These are phyloP conservation scores for Hemisphaericaspora xylofermentans DNA, from an alignment of 1,139 yeast species.

Conservation along the genomic window DNA sequence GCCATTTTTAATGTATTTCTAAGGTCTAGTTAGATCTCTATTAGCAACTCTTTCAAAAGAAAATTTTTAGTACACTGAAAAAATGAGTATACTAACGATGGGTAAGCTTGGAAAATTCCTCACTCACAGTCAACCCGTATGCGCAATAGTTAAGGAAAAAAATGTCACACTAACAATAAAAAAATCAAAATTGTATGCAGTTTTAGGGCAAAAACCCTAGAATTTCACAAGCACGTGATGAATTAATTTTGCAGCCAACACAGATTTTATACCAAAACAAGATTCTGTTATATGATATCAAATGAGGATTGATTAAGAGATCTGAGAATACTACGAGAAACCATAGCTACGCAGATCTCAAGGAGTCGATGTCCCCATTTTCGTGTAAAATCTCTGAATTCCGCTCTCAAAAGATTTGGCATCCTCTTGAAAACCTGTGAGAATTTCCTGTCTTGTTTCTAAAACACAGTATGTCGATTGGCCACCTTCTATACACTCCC, in stretches of 20 bases:
- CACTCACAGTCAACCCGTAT: background rate
- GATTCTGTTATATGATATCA: too few relatives aligned
- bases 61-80: constrained; percentile 7
- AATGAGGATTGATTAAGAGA: too few relatives aligned
- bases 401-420: too few relatives aligned
- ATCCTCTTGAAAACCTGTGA: too few relatives aligned
- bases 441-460: too few relatives aligned
- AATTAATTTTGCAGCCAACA: background rate
- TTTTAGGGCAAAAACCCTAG: constrained; percentile 8
- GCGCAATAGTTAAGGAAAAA: constrained; percentile 1
- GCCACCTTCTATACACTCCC: too few relatives aligned
- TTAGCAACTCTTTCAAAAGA: background rate
- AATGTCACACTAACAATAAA: background rate
- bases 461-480: too few relatives aligned
- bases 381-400: too few relatives aligned
- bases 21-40: constrained; percentile 4
- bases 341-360: too few relatives aligned
- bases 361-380: too few relatives aligned
- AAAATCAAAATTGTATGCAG: constrained; percentile 4
- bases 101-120: background rate
- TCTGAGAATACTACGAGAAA: too few relatives aligned
- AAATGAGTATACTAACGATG: constrained; percentile 4
- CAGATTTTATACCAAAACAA: background rate
- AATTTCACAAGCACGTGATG: background rate
- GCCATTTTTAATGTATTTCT: constrained; percentile 44